Evolutionary conservation across 306 rosid genomes (phyloP).

Genomic region (Prunus mira): DNA sequence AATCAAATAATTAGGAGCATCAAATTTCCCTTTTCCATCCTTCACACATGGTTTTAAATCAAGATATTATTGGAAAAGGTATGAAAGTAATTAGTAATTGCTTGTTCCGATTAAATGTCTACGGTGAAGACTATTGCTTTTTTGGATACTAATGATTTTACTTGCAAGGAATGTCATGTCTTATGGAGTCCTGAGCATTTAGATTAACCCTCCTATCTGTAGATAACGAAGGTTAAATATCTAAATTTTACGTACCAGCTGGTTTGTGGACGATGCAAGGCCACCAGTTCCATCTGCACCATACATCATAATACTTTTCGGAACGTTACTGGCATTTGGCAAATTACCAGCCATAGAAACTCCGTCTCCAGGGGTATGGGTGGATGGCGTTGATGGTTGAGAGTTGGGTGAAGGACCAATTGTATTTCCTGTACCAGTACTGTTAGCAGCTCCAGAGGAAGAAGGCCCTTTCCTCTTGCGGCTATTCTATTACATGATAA

Average conservation of each 20-base stretch:
- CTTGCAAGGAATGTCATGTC: constrained; percentile 14
- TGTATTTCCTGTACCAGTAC: constrained; percentile 95
- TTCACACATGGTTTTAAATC: constrained; percentile 1
- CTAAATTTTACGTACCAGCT: constrained; percentile 57
- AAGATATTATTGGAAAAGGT: not conserved
- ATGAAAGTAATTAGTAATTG: not conserved
- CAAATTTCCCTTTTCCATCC: constrained; percentile 1
- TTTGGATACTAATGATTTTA: not conserved
- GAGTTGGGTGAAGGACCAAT: constrained; percentile 86
- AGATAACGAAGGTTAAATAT: constrained; percentile 18
- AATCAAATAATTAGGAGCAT: constrained; percentile 20
- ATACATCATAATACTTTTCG: constrained; percentile 68
- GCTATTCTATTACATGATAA: constrained; percentile 45
- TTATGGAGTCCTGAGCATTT: not conserved
- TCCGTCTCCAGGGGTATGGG: constrained; percentile 91
- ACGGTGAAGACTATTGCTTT: not conserved
- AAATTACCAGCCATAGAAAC: constrained; percentile 61
- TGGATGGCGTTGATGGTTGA: constrained; percentile 94
- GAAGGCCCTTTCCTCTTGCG: constrained; percentile 93
- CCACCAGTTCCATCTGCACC: constrained; percentile 77
- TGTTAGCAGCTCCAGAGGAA: constrained; percentile 94
- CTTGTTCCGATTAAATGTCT: not conserved
- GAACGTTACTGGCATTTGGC: constrained; percentile 64
- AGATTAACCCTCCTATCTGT: constrained; percentile 12
- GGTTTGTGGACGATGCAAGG: constrained; percentile 90